Conservation (phyloP, 177 flowering plant species). For the Tripterygium wilfordii region DNA sequence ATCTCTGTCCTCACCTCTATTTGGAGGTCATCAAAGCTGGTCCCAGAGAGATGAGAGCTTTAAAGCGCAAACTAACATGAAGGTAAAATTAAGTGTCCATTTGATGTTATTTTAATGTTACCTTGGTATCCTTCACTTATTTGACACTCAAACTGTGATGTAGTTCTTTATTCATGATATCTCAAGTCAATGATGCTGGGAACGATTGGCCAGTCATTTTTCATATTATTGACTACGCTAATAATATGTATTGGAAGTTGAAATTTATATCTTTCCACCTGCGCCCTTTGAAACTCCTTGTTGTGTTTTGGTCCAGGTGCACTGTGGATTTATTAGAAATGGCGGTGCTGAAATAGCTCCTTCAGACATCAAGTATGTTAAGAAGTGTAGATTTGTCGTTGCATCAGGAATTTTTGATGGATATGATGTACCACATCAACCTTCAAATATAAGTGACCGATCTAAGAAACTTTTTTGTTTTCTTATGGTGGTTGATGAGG, state of each 20-base stretch:
- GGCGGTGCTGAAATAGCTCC: constrained; percentile 82
- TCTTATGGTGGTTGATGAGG: constrained; percentile 89
- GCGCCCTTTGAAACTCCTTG: too few species aligned
- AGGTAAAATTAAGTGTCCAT: constrained; percentile 36
- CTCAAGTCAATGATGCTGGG: background rate
- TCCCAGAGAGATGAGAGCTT: constrained; percentile 72
- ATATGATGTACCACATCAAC: constrained; percentile 93
- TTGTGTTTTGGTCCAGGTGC: too few species aligned
- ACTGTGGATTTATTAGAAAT: constrained; percentile 78
- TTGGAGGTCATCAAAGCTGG: constrained; percentile 93
- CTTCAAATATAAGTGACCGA: constrained; percentile 71
- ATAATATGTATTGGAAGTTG: too few species aligned
- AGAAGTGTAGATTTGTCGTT: constrained; percentile 80
- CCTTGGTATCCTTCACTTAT: too few species aligned
- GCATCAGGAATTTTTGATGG: constrained; percentile 96
- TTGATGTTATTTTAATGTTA: constrained; percentile 1
- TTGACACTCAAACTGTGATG: background rate
- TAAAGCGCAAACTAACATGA: constrained; percentile 63
- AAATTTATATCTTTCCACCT: constrained; percentile 1
- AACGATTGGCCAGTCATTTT: background rate
- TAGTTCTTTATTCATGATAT: background rate
- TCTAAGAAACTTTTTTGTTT: constrained; percentile 86
- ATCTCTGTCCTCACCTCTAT: constrained; percentile 51
- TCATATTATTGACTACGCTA: background rate
- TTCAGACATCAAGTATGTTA: constrained; percentile 47